Evolutionary conservation across 2,329 filamentous ascomycete genomes (phyloP), one percentile per base, ranked within the genome.

Genomic region (Coniochaeta sp.): DNA sequence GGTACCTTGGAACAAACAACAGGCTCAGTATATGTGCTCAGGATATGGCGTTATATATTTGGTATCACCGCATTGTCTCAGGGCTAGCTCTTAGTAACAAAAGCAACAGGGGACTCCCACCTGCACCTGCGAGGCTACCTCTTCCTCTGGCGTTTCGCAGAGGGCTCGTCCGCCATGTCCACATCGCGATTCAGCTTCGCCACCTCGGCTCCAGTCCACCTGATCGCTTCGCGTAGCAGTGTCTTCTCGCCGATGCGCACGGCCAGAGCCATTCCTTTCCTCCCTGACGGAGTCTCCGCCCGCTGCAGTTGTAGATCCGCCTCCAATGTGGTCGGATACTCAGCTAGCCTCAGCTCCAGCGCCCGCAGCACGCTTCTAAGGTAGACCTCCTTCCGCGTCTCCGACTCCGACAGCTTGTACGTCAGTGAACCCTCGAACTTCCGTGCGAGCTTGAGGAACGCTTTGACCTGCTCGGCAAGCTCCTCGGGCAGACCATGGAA

Each of bases 391-490:
- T 83, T 79, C 9, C 81, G 73, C 65, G 74, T 77, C 47, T 75
- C 71, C 71, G 82, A 84, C 63, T 82, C 78, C 2, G 76, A 74
- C 34, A 83, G 69, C 1, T 74, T 68, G 2, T 72, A 70, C 0
- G 74, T 66, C 3, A 71, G 68, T 16, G 58, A 55, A 24, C 38
- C 42, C 0, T 74, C 73, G 14, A 74, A 63, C 65, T 81, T 82
- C 61, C 78, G 76, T 9, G 81, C 66, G 1, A 72, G 73, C 67
- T 83, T 84, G 58, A 84, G 70, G 26, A 83, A 73, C 0, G 69
- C 65, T 65, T 80, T 78, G 50, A 85, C 74, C 65, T 84, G 81
- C 58, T 79, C 76, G 9, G 74, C 71, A n/a, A 86, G 72, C 62
- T 83, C 80, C 26, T 77, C 73, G 0, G 82, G 81, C 34, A 84